A percentile compares a stretch with the other conserved stretches of the same genome.
phyloP scores from a whole-genome alignment of 1,284 basidiomycete species.

The Fomitopsis betulina region DNA sequence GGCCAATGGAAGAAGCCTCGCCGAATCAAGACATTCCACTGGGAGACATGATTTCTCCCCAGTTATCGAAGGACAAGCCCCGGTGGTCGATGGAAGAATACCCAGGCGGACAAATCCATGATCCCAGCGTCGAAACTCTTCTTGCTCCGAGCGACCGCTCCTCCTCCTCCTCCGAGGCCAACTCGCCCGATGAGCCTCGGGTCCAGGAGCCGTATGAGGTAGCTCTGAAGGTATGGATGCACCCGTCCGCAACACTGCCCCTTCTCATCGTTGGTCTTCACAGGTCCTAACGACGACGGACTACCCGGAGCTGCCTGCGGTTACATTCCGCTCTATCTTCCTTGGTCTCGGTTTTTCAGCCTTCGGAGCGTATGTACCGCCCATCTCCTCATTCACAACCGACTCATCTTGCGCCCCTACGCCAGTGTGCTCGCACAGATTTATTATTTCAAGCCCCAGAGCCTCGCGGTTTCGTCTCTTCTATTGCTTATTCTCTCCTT shows the following conservation, averaged over 20 bases:
- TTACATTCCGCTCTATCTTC: conserved; percentile 46
- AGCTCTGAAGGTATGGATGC: conserved; percentile 28
- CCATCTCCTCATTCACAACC: not conserved
- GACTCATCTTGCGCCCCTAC: not conserved
- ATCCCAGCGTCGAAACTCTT: too few species aligned
- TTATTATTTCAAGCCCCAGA: conserved; percentile 43
- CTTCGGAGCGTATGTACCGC: conserved; percentile 23
- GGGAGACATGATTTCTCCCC: too few species aligned
- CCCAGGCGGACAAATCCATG: too few species aligned
- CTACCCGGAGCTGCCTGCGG: conserved; percentile 27
- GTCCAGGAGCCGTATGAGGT: conserved; percentile 33
- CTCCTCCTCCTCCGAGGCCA: not conserved
- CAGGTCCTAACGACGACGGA: conserved; percentile 31
- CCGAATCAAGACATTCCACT: too few species aligned
- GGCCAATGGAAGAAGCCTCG: too few species aligned
- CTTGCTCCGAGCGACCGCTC: too few species aligned
- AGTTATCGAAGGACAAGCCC: too few species aligned
- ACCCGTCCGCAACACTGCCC: not conserved
- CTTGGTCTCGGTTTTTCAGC: conserved; percentile 43
- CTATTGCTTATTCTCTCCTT: conserved; percentile 55
- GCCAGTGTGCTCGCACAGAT: conserved; percentile 32
- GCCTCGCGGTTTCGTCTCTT: conserved; percentile 51
- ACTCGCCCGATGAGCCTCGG: conserved; percentile 25
- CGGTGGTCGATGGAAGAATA: too few species aligned
- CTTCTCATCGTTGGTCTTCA: not conserved